Evolutionary conservation across 768 basidiomycete species (phyloP).

Genomic region (Boletus pseudo-olivaceus): DNA sequence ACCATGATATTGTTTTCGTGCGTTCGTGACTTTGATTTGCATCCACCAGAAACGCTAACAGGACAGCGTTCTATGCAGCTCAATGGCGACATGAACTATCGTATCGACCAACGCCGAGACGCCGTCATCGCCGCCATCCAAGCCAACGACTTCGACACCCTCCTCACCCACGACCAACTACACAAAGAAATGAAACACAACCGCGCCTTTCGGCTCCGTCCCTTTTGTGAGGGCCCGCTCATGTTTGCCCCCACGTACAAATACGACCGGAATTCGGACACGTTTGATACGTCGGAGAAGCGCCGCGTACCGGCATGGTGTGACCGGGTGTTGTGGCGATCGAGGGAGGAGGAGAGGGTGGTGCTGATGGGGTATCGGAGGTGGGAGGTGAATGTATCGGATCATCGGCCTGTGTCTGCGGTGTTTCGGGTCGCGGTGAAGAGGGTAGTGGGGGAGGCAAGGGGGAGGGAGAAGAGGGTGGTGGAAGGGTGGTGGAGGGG

Average conservation of each 20-base stretch:
- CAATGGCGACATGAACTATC: slow-evolving; percentile 96
- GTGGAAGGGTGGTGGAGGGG: slow-evolving; percentile 54
- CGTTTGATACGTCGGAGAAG: slow-evolving; percentile 90
- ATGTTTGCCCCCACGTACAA: slow-evolving; percentile 92
- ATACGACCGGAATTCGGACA: slow-evolving; percentile 74
- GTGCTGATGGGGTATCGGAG: slow-evolving; percentile 67
- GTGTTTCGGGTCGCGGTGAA: slow-evolving; percentile 75
- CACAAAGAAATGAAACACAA: slow-evolving; percentile 85
- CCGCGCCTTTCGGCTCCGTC: slow-evolving; percentile 80
- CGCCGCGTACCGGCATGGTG: slow-evolving; percentile 93
- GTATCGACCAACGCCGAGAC: slow-evolving; percentile 90
- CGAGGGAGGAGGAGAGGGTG: slow-evolving; percentile 54
- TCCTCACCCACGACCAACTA: slow-evolving; percentile 83
- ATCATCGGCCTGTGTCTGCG: slow-evolving; percentile 87
- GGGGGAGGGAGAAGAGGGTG: slow-evolving; percentile 53
- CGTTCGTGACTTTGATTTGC: slow-evolving; percentile 3
- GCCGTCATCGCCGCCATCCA: slow-evolving; percentile 68
- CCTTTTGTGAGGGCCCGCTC: slow-evolving; percentile 79
- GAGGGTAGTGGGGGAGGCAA: slow-evolving; percentile 55
- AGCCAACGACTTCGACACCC: slow-evolving; percentile 57
- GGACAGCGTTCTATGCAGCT: slow-evolving; percentile 41
- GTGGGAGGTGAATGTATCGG: slow-evolving; percentile 85
- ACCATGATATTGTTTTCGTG: slow-evolving; percentile 93
- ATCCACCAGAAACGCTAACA: slow-evolving; percentile 1
- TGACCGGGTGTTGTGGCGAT: slow-evolving; percentile 84